A percentile compares a stretch with the other conserved stretches of the same genome.
phyloP scores from a whole-genome alignment of 345 rosid genomes.

The Pugionium cornutum region DNA sequence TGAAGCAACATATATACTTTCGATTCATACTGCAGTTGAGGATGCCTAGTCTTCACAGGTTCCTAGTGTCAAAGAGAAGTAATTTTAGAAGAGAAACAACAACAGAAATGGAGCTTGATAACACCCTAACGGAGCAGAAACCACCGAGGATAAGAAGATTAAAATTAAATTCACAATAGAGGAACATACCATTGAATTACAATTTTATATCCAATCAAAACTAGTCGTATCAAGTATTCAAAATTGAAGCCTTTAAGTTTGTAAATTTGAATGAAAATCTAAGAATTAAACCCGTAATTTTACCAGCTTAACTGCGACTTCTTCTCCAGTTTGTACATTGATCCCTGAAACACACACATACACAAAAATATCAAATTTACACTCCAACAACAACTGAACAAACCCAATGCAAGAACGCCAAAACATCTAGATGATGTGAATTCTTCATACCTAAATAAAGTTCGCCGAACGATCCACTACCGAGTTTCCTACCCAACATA shows the following conservation, averaged over 20 bases:
- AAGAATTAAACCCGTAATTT: slow-evolving; percentile 7
- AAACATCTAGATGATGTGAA: background rate
- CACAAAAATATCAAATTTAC: background rate
- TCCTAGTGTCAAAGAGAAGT: slow-evolving; percentile 49
- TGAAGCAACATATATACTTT: slow-evolving; percentile 87
- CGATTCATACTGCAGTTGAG: slow-evolving; percentile 89
- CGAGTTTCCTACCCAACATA: slow-evolving; percentile 88
- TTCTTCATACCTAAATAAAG: slow-evolving; percentile 63
- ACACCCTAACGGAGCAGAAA: too few relatives aligned
- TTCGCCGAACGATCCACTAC: slow-evolving; percentile 89
- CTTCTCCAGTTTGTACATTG: slow-evolving; percentile 32
- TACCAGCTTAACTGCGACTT: slow-evolving; percentile 91
- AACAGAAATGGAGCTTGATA: background rate
- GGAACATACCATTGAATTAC: background rate
- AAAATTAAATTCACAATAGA: background rate
- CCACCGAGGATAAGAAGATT: too few relatives aligned
- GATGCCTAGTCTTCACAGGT: slow-evolving; percentile 85
- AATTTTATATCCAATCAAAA: background rate
- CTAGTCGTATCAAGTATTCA: slow-evolving; percentile 6
- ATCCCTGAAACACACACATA: slow-evolving; percentile 46
- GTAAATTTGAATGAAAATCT: background rate
- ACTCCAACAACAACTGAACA: background rate
- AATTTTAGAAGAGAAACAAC: background rate
- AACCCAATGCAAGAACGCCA: slow-evolving; percentile 14
- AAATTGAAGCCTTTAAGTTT: slow-evolving; percentile 13